phyloP scores from a whole-genome alignment of 176 grass and related monocot species.

The Cymbopogon citratus region DNA sequence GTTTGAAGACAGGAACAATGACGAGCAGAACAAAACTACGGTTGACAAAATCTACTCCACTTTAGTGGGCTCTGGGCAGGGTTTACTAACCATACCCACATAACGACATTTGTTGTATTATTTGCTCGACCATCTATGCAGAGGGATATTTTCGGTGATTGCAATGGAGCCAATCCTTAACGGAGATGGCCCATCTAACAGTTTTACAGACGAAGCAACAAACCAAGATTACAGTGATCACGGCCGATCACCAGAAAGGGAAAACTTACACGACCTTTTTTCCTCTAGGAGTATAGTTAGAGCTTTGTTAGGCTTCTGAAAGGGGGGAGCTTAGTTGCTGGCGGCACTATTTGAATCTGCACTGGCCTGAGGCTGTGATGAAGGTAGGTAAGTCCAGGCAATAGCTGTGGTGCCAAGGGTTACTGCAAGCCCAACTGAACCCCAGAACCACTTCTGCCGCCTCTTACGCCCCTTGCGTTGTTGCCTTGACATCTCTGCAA shows the following conservation, averaged over 20 bases:
- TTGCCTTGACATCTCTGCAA: constrained; percentile 85
- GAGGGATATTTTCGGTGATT: constrained; percentile 4
- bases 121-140: constrained; percentile 39
- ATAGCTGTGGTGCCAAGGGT: constrained; percentile 67
- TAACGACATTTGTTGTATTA: constrained; percentile 42
- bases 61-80: constrained; percentile 7
- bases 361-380: constrained; percentile 9
- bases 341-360: constrained; percentile 29
- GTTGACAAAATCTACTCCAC: constrained; percentile 19
- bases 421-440: constrained; percentile 69
- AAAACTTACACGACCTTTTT: constrained; percentile 39
- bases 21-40: constrained; percentile 21
- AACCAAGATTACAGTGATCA: constrained; percentile 37
- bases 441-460: constrained; percentile 90
- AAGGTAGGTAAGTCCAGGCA: constrained; percentile 76
- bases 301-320: constrained; percentile 48
- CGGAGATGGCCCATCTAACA: constrained; percentile 42
- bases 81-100: constrained; percentile 15
- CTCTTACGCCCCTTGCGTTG: constrained; percentile 53
- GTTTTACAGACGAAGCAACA: constrained; percentile 30
- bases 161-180: constrained; percentile 37
- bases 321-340: constrained; percentile 27
- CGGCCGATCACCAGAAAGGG: constrained; percentile 43
- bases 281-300: constrained; percentile 50
- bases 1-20: neutral